Percentiles rank a stretch among this genome's conserved stretches.
phyloP scores from a whole-genome alignment of 1,284 basidiomycete species.

The Heliocybe sulcata region DNA sequence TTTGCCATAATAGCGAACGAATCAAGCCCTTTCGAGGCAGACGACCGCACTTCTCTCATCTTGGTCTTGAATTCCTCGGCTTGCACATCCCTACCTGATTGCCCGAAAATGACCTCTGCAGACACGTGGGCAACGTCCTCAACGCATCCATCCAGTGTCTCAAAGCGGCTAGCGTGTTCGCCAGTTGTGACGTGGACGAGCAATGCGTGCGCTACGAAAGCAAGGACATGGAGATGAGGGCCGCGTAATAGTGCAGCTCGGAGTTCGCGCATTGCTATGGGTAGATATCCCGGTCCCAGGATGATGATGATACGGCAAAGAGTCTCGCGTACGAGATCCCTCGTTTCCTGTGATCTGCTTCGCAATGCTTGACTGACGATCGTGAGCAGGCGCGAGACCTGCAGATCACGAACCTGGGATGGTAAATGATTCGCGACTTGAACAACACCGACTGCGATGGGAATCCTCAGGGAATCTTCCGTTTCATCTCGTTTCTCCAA shows the following conservation, averaged over 20 bases:
- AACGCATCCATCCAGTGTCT: slow-evolving; percentile 72
- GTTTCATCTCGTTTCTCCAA: slow-evolving; percentile 79
- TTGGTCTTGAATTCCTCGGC: slow-evolving; percentile 93
- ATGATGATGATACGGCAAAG: slow-evolving; percentile 76
- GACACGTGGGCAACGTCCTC: slow-evolving; percentile 76
- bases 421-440: slow-evolving; percentile 84
- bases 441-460: slow-evolving; percentile 84
- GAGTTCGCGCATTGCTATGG: slow-evolving; percentile 74
- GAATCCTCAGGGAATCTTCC: slow-evolving; percentile 83
- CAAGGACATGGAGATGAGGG: slow-evolving; percentile 91
- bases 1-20: slow-evolving; percentile 80
- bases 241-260: slow-evolving; percentile 82
- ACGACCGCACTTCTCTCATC: slow-evolving; percentile 83
- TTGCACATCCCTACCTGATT: slow-evolving; percentile 86
- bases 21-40: slow-evolving; percentile 77
- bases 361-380: slow-evolving; percentile 84
- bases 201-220: slow-evolving; percentile 80
- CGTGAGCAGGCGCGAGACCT: slow-evolving; percentile 78
- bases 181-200: slow-evolving; percentile 72
- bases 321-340: slow-evolving; percentile 84
- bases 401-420: slow-evolving; percentile 53
- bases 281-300: slow-evolving; percentile 73
- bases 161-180: slow-evolving; percentile 46
- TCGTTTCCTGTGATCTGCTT: slow-evolving; percentile 90
- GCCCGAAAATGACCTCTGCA: slow-evolving; percentile 92